phyloP scores from a whole-genome alignment of 73 alveolate genomes.

The Stentor roeselii region DNA sequence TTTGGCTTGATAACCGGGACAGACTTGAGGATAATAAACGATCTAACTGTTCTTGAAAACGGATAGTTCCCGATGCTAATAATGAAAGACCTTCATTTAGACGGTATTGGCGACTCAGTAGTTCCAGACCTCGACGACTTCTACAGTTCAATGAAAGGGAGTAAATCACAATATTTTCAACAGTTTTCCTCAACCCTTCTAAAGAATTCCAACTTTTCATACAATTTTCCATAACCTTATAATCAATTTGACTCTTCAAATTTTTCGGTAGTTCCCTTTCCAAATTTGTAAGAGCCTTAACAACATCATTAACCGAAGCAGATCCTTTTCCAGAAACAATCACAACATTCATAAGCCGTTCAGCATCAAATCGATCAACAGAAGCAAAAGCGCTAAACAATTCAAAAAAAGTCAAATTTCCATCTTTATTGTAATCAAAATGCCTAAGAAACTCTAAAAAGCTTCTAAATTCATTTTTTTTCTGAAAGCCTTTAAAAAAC shows the following conservation, averaged over 20 bases:
- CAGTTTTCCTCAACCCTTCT: not conserved
- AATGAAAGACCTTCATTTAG: not conserved
- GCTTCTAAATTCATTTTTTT: not conserved
- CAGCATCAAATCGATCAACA: not conserved
- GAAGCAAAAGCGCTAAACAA: not conserved
- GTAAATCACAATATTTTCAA: not conserved
- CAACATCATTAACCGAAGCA: not conserved
- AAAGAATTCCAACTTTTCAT: not conserved
- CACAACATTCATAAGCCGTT: not conserved
- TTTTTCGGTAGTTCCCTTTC: not conserved
- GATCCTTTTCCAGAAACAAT: not conserved
- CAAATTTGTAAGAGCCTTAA: not conserved
- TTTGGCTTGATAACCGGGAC: not conserved
- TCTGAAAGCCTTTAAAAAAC: no score
- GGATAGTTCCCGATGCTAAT: not conserved
- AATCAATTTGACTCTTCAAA: not conserved
- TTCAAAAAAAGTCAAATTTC: not conserved
- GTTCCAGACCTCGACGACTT: not conserved
- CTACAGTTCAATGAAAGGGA: not conserved
- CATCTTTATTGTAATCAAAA: not conserved
- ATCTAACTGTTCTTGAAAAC: not conserved
- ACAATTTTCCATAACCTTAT: constrained; percentile 2
- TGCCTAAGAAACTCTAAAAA: not conserved
- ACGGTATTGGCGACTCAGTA: not conserved
- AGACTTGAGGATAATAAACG: not conserved